Percentiles rank a stretch among this genome's conserved stretches.
phyloP scores from a whole-genome alignment of 163 green algal genomes.

The Trebouxiophyceae sp. region DNA sequence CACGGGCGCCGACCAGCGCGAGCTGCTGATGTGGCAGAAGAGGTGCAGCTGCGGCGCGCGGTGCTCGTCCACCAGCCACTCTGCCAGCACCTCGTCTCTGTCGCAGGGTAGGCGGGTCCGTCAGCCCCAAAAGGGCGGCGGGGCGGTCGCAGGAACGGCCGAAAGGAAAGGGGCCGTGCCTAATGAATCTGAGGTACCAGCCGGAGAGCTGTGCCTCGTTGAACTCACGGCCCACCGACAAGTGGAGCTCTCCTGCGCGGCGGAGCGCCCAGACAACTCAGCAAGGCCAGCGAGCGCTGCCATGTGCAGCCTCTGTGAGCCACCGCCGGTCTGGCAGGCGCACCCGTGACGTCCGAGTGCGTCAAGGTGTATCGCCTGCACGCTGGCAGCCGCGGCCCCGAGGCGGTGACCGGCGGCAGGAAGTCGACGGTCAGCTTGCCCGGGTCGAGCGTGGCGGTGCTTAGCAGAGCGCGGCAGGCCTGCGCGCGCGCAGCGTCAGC shows the following conservation, averaged over 20 bases:
- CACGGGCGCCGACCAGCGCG: background rate
- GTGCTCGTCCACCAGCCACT: background rate
- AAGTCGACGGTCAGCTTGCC: background rate
- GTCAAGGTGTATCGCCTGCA: background rate
- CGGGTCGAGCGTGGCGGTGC: background rate
- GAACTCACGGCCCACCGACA: background rate
- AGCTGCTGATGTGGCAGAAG: background rate
- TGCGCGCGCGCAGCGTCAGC: no score
- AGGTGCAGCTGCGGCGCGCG: background rate
- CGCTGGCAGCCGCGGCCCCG: background rate
- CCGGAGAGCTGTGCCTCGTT: constrained; percentile 3
- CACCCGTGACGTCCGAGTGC: background rate
- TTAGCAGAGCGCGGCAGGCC: background rate
- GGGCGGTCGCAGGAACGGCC: no score
- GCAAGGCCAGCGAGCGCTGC: no score
- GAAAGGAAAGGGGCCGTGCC: no score
- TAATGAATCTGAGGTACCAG: background rate
- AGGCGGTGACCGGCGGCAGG: background rate
- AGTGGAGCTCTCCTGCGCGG: background rate
- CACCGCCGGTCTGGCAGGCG: no score
- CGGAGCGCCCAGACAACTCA: no score
- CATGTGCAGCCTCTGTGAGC: no score
- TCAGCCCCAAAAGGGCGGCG: no score
- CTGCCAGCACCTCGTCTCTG: background rate
- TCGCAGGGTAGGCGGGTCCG: no score